Evolutionary conservation across 163 green algal genomes (phyloP), one percentile per base, ranked within the genome.

Genomic region (Chlamydomonas reinhardtii): DNA sequence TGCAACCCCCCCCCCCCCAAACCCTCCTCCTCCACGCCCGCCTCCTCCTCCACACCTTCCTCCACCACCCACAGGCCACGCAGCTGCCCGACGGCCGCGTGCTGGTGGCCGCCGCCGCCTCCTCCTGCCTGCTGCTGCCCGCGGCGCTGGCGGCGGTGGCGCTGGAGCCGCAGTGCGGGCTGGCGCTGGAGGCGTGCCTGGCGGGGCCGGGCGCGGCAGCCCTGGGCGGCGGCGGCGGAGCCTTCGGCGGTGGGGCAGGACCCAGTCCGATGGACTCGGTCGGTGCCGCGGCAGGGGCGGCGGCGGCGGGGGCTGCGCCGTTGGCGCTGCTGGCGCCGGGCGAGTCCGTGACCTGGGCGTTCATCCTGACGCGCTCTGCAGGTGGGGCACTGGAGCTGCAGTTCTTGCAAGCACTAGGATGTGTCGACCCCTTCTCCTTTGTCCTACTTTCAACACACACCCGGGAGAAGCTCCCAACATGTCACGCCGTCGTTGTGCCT

Each of bases 91-190:
- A 86, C 80, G 68, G 22, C 25, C 80, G 73, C 22, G 70, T 86
- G 32, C 70, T 86, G 34, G 70, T 86, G 32, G 48, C 56, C 54
- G 54, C 14, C 16, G n/a, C 17, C 1, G 16, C 56, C 22, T 59
- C 80, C 70, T 52, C 24, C 43, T 56, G 35, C 70, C 80, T 86
- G 69, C 34, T 59, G 16, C 54, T 79, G 56, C 80, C 80, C 6
- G 70, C 66, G 37, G 19, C 73, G 32, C 11, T 86, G 4, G 65
- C 80, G 31, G 35, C 52, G 24, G 34, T 86, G 80, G 56, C 43
- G 39, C 70, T 86, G 70, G 80, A 86, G 80, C 80, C 80, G 52
- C 80, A 86, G 80, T 68, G 65, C 64, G 79, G 79, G 5, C 70
- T 86, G 54, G 35, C 27, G 56, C 69, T 80, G 70, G 56, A 29